Base-by-base conservation (phyloP, 257 asterid genomes). In the Solanum neorickii region DNA sequence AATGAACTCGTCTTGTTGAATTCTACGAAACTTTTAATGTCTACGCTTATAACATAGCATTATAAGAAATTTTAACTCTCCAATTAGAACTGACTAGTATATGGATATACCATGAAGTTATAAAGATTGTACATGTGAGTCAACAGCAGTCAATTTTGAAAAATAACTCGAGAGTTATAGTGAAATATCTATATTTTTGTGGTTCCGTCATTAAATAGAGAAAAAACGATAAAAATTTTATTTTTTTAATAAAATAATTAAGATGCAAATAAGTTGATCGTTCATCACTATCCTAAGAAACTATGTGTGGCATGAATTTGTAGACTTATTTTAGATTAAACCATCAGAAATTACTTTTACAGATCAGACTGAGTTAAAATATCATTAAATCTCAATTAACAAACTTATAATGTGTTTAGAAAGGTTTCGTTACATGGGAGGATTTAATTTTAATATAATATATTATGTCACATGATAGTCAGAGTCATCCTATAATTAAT, bases 231-330 rank as follows among this genome's bases (percentile, higher is more conserved):
- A 13, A 75, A 7, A 9, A 77, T 14, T 7, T n/a, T 7, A 11
- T 1, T 23, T 41, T 12, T 73, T 73, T 39, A 0, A 4, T 12
- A 6, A 41, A 41, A n/a, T n/a, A 77, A 8, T 44, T 0, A n/a
- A 77, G 39, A 1, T 77, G 5, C 6, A 1, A 0, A 18, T 23
- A 76, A 23, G 1, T 0, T 12, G 6, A 3, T 12, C 7, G 7
- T 2, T 13, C 20, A n/a, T 0, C 12, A 41, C 13, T 13, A 0
- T n/a, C 14, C 3, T 14, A 13, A 13, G 12, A 42, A 76, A 76
- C 2, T 25, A 16, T 2, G 84, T 25, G 9, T 25, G 65, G 15
- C 20, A 0, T 52, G 39, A 25, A 44, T 78, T 78, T 44, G 84
- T 44, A 44, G 15, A 46, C 84, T n/a, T 42, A 8, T 13, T 42